Percentiles rank a stretch among this genome's conserved stretches.
Conservation (phyloP, 805 yeast genomes). For the Yamadazyma sp. region DNA sequence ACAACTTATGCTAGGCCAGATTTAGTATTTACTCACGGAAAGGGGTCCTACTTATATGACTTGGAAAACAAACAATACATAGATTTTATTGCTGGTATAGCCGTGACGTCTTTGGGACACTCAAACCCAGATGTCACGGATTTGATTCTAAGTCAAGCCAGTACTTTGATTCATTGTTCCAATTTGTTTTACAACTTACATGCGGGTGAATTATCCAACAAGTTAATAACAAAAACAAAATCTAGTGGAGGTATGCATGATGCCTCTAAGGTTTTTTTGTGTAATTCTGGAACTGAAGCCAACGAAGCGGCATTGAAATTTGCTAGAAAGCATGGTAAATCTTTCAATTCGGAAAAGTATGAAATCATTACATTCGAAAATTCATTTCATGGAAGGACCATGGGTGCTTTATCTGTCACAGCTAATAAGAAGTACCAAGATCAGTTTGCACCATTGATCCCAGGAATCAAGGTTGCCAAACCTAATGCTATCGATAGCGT, state of each 20-base stretch:
- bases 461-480: constrained; percentile 74
- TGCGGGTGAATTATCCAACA: constrained; percentile 75
- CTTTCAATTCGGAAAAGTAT: constrained; percentile 49
- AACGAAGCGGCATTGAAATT: constrained; percentile 61
- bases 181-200: constrained; percentile 83
- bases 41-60: constrained; percentile 81
- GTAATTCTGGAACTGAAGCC: constrained; percentile 62
- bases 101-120: constrained; percentile 95
- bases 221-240: constrained; percentile 67
- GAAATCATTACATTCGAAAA: constrained; percentile 86
- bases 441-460: constrained; percentile 90
- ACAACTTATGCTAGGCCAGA: constrained; percentile 82
- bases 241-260: constrained; percentile 75
- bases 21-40: constrained; percentile 74
- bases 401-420: constrained; percentile 92
- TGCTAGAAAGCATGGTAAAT: constrained; percentile 76
- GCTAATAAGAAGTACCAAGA: constrained; percentile 90
- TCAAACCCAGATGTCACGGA: constrained; percentile 71
- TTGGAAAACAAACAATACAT: constrained; percentile 73
- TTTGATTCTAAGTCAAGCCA: constrained; percentile 70
- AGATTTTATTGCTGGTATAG: constrained; percentile 95
- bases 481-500: constrained; percentile 62
- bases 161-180: constrained; percentile 75
- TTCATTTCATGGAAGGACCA: constrained; percentile 92
- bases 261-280: constrained; percentile 70